phyloP scores from a whole-genome alignment of 2,329 filamentous ascomycete genomes.

The Arthrobotrys sinensis region DNA sequence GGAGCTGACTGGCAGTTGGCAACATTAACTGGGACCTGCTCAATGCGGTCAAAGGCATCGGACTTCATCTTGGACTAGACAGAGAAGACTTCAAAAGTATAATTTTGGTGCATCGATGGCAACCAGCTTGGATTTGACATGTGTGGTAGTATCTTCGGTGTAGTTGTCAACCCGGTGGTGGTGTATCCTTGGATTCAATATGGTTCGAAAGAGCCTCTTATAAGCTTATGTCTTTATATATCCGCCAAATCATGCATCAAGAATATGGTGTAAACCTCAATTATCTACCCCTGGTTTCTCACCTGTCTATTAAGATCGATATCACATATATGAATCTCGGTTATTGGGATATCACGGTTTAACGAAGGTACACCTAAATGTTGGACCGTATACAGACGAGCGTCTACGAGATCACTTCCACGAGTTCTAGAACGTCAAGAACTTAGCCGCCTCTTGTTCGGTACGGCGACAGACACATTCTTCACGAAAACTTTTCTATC shows the following conservation, averaged over 20 bases:
- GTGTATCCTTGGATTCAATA: neutral
- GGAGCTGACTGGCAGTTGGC: neutral
- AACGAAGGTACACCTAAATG: neutral
- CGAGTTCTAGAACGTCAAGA: constrained; percentile 3
- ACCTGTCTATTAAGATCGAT: constrained; percentile 3
- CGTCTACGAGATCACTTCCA: neutral
- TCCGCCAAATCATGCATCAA: neutral
- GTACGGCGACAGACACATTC: neutral
- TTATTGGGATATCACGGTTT: neutral
- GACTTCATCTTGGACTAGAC: constrained; percentile 17
- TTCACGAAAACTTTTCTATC: neutral
- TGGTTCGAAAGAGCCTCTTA: constrained; percentile 18
- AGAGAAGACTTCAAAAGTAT: constrained; percentile 21
- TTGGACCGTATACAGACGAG: constrained; percentile 11
- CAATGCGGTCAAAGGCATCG: constrained; percentile 42
- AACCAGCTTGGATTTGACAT: neutral
- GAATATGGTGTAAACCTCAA: neutral
- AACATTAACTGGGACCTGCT: constrained; percentile 44
- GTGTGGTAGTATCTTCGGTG: constrained; percentile 17
- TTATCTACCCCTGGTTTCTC: neutral
- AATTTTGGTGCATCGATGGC: constrained; percentile 16
- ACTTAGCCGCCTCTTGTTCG: no score
- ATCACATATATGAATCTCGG: constrained; percentile 4
- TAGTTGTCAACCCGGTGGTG: neutral
- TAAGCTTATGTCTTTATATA: constrained; percentile 6